Evolutionary conservation across 73 alveolate genomes (phyloP).

Genomic region (Breviolum minutum): DNA sequence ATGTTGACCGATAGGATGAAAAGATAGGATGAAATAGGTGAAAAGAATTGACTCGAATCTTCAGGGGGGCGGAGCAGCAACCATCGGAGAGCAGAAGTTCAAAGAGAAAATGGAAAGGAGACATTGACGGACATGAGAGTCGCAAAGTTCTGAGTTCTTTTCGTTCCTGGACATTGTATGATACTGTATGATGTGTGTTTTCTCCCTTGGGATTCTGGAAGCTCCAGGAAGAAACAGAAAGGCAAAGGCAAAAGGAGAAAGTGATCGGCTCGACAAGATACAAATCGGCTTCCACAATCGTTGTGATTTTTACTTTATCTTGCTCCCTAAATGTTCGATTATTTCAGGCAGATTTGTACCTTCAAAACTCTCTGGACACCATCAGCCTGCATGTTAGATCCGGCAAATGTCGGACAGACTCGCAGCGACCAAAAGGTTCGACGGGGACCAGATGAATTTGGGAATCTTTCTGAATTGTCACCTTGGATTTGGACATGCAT

Average conservation of each 20-base stretch:
- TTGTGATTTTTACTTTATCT: no score
- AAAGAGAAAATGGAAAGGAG: conserved; percentile 1
- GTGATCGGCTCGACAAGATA: background rate
- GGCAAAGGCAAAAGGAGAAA: conserved; percentile 14
- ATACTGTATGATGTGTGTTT: no score
- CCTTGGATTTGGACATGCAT: no score
- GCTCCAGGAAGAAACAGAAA: conserved; percentile 13
- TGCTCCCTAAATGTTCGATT: no score
- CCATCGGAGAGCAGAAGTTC: conserved; percentile 40
- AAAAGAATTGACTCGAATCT: no score
- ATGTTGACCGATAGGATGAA: no score
- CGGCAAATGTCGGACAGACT: conserved; percentile 46
- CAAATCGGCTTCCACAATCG: background rate
- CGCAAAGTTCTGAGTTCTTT: no score
- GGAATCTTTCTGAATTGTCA: no score
- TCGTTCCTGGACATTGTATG: no score
- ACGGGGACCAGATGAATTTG: background rate
- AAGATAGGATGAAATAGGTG: no score
- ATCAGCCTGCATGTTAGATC: conserved; percentile 34
- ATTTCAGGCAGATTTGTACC: background rate
- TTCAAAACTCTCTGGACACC: background rate
- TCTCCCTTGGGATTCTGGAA: background rate
- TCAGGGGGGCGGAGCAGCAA: conserved; percentile 14
- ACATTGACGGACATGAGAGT: no score
- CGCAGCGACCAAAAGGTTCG: conserved; percentile 10